These are phyloP conservation scores for Yamadazyma laniorum DNA, from an alignment of 805 yeast genomes.

Conservation along the genomic window DNA sequence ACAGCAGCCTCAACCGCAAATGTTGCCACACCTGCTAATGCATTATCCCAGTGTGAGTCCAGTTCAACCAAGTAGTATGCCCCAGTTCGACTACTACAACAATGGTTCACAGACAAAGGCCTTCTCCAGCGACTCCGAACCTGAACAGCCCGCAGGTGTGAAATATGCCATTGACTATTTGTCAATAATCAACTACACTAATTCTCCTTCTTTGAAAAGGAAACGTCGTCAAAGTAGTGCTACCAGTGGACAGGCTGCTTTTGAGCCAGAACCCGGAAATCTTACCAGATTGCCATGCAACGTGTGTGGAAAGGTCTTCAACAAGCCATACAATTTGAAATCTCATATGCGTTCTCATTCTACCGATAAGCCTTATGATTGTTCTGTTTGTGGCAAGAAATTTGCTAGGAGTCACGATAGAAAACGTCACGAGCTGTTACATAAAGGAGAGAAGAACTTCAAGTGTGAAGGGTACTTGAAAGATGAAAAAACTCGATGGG, in stretches of 20 bases:
- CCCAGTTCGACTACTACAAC: background rate
- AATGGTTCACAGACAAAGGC: background rate
- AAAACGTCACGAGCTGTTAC: constrained; percentile 73
- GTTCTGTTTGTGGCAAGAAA: constrained; percentile 60
- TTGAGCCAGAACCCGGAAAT: background rate
- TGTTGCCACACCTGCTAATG: background rate
- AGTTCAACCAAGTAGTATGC: background rate
- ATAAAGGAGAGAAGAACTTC: constrained; percentile 68
- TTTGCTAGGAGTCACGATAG: constrained; percentile 79
- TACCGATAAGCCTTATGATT: constrained; percentile 66
- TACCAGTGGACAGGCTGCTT: constrained; percentile 3
- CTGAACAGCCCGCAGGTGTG: background rate
- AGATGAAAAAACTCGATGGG: constrained; percentile 65
- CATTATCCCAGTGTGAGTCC: constrained; percentile 7
- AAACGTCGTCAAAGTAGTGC: constrained; percentile 21
- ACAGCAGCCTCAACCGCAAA: background rate
- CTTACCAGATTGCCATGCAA: constrained; percentile 30
- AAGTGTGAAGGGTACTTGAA: constrained; percentile 60
- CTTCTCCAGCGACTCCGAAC: background rate
- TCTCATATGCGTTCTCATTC: constrained; percentile 56
- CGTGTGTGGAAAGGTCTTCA: constrained; percentile 45
- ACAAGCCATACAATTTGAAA: constrained; percentile 49
- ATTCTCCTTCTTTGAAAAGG: constrained; percentile 29
- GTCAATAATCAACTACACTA: constrained; percentile 34
- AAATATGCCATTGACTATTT: constrained; percentile 28